Percentiles rank a stretch among this genome's conserved stretches.
Evolutionary conservation across 805 yeast genomes (phyloP).

Genomic region (Phaffomyces antillensis): DNA sequence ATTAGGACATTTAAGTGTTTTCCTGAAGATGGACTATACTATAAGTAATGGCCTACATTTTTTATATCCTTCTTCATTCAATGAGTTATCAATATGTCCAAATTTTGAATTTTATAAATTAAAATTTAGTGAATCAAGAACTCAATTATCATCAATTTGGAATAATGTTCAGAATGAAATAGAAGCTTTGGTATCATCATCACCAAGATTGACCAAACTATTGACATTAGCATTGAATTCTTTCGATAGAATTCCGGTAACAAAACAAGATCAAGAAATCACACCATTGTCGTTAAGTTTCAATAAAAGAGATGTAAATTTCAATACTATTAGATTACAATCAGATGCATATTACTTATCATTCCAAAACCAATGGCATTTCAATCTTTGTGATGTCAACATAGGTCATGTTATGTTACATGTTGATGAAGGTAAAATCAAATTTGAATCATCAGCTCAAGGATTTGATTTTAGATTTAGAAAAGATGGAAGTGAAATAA

Average conservation of each 20-base stretch:
- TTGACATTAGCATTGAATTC: conserved; percentile 51
- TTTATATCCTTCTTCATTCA: conserved; percentile 61
- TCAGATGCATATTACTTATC: conserved; percentile 59
- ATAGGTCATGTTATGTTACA: conserved; percentile 42
- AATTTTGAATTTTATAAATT: conserved; percentile 55
- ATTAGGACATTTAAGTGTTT: conserved; percentile 58
- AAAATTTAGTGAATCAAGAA: conserved; percentile 55
- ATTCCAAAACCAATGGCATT: conserved; percentile 72
- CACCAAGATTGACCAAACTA: conserved; percentile 37
- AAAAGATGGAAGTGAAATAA: conserved; percentile 18
- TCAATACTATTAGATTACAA: conserved; percentile 37
- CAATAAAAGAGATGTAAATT: conserved; percentile 33
- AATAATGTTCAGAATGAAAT: conserved; percentile 48
- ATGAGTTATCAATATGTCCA: conserved; percentile 59
- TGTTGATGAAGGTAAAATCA: conserved; percentile 39
- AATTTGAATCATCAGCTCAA: conserved; percentile 43
- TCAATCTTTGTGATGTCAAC: conserved; percentile 57
- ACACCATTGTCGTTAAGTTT: conserved; percentile 35
- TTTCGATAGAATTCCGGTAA: conserved; percentile 54
- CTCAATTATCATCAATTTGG: conserved; percentile 60
- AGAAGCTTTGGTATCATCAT: conserved; percentile 32
- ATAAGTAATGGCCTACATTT: conserved; percentile 68
- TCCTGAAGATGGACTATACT: conserved; percentile 65
- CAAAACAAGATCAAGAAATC: conserved; percentile 30
- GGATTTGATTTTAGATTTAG: conserved; percentile 63